Conservation (phyloP, 441 rosid genomes). For the Gossypium gossypioides region DNA sequence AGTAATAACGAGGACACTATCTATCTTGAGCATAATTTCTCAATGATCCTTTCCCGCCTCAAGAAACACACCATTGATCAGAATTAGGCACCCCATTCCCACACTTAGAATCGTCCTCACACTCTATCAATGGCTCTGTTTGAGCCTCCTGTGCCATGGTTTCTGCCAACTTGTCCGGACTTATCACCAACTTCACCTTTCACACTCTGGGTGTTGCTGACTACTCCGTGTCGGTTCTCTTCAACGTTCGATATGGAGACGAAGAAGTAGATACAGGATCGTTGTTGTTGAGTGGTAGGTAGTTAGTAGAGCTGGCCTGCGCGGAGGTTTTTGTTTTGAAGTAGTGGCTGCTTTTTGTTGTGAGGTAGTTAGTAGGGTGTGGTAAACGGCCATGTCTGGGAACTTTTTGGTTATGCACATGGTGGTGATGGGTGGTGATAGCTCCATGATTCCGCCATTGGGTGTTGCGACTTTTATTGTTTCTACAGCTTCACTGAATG, state of each 20-base stretch:
- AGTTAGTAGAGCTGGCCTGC: constrained; percentile 58
- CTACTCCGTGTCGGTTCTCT: constrained; percentile 28
- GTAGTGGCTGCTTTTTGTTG: constrained; percentile 32
- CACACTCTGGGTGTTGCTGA: constrained; percentile 26
- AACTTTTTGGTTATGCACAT: constrained; percentile 46
- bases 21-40: constrained; percentile 8
- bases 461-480: constrained; percentile 37
- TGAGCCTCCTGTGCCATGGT: constrained; percentile 58
- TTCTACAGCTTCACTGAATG: constrained; percentile 26
- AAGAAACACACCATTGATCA: constrained; percentile 47
- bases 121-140: constrained; percentile 76
- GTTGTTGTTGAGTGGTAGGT: constrained; percentile 22
- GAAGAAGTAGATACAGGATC: not conserved
- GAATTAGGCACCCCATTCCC: constrained; percentile 40
- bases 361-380: constrained; percentile 5
- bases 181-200: constrained; percentile 81
- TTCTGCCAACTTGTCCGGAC: constrained; percentile 64
- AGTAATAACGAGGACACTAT: not conserved
- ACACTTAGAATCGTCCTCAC: constrained; percentile 74
- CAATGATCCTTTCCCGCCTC: constrained; percentile 44
- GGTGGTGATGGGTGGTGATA: constrained; percentile 38
- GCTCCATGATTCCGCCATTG: constrained; percentile 52
- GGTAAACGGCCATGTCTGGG: constrained; percentile 48
- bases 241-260: constrained; percentile 47
- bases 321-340: constrained; percentile 47